Conservation (phyloP, 2,329 filamentous ascomycete species). For the Nothomitra cinnamomea region DNA sequence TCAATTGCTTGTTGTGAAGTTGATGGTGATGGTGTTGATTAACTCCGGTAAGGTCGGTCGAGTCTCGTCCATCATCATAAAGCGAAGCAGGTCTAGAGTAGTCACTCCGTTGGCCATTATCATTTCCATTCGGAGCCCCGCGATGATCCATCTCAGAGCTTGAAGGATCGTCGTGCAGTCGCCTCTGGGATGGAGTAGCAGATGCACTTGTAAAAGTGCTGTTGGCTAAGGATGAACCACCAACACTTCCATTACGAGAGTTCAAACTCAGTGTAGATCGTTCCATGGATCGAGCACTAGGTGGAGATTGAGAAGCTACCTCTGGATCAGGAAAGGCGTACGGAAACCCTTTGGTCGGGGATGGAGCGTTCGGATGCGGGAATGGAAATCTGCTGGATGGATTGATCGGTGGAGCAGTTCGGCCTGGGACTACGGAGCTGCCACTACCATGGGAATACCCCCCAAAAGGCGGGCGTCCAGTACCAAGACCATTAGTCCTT, state of each 20-base stretch:
- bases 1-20: constrained; percentile 56
- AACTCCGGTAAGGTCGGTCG: constrained; percentile 3
- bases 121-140: not conserved
- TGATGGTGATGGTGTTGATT: constrained; percentile 45
- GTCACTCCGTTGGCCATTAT: not conserved
- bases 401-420: constrained; percentile 56
- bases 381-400: constrained; percentile 45
- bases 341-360: constrained; percentile 66
- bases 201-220: constrained; percentile 66
- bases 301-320: constrained; percentile 35
- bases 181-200: constrained; percentile 51
- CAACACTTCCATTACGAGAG: constrained; percentile 48
- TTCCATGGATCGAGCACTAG: constrained; percentile 29
- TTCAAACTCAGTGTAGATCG: not conserved
- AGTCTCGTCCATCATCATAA: not conserved
- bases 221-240: constrained; percentile 61
- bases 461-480: constrained; percentile 15
- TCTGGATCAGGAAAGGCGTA: constrained; percentile 71
- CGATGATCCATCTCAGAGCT: constrained; percentile 7
- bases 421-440: constrained; percentile 28
- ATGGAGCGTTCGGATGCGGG: constrained; percentile 46
- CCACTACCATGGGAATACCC: constrained; percentile 25
- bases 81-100: constrained; percentile 1
- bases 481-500: not conserved
- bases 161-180: constrained; percentile 47